Conservation (phyloP, 2,329 filamentous ascomycete genomes). For the Apiospora koreana region DNA sequence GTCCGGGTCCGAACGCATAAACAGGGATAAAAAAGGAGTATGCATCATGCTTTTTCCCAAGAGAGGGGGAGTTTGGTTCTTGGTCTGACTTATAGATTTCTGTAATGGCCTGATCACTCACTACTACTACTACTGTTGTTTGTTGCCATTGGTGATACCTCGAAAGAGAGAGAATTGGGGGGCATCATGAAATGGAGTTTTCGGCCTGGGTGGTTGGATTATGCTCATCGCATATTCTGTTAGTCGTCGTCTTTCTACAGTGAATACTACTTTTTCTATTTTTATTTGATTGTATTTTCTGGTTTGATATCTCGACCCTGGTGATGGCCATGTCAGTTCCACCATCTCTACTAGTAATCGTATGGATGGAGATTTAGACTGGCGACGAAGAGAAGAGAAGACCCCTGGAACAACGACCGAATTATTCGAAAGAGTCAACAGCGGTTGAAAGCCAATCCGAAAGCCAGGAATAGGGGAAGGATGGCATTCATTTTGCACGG, state of each 20-base stretch:
- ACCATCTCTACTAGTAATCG: not conserved
- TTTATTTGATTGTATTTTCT: not conserved
- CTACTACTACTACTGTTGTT: not conserved
- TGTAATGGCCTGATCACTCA: constrained; percentile 9
- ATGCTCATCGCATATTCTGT: not conserved
- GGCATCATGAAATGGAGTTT: constrained; percentile 4
- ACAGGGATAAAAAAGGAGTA: not conserved
- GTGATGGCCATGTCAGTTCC: not conserved
- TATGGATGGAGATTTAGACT: too few species aligned
- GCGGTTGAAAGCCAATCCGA: too few species aligned
- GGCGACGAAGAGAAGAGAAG: too few species aligned
- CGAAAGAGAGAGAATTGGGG: not conserved
- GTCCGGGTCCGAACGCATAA: not conserved
- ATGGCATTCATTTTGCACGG: too few species aligned
- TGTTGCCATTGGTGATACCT: not conserved
- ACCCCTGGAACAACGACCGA: too few species aligned
- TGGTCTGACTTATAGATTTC: not conserved
- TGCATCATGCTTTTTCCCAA: not conserved
- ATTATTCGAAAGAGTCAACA: too few species aligned
- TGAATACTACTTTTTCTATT: not conserved
- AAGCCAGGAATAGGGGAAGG: too few species aligned
- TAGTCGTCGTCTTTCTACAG: not conserved
- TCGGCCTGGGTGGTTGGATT: not conserved
- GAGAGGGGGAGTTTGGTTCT: not conserved
- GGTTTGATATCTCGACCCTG: not conserved